Conservation (phyloP, 1,284 basidiomycete species). For the Melampsora americana region DNA sequence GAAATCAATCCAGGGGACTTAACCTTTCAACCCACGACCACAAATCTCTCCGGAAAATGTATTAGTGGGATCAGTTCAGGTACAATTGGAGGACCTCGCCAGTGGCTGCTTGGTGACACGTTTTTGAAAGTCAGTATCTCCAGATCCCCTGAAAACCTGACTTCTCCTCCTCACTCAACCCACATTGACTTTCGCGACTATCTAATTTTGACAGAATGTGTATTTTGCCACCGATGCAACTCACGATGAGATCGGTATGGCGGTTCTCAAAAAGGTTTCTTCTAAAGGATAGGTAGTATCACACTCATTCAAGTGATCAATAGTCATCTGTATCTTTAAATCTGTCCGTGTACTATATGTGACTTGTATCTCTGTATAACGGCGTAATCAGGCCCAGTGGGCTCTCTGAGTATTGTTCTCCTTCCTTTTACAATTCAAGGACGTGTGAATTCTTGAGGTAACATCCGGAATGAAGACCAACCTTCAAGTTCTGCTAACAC, state of each 20-base stretch:
- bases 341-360: too few species aligned
- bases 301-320: too few species aligned
- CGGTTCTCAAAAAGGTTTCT: conserved; percentile 50
- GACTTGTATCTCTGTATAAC: too few species aligned
- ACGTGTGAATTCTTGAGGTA: too few species aligned
- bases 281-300: too few species aligned
- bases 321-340: too few species aligned
- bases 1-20: conserved; percentile 60
- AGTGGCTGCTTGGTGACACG: conserved; percentile 64
- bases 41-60: conserved; percentile 67
- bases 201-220: conserved; percentile 63
- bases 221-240: conserved; percentile 71
- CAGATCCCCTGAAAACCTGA: neutral
- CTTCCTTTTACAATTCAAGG: too few species aligned
- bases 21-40: conserved; percentile 65
- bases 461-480: too few species aligned
- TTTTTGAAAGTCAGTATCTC: conserved; percentile 53
- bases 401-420: too few species aligned
- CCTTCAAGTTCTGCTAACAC: too few species aligned
- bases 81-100: conserved; percentile 61
- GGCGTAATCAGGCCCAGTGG: too few species aligned
- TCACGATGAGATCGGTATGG: conserved; percentile 69
- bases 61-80: conserved; percentile 70
- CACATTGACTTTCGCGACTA: conserved; percentile 56
- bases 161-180: too few species aligned